Evolutionary conservation across 2,329 filamentous ascomycete genomes (phyloP).

Genomic region (Fusarium virguliforme): DNA sequence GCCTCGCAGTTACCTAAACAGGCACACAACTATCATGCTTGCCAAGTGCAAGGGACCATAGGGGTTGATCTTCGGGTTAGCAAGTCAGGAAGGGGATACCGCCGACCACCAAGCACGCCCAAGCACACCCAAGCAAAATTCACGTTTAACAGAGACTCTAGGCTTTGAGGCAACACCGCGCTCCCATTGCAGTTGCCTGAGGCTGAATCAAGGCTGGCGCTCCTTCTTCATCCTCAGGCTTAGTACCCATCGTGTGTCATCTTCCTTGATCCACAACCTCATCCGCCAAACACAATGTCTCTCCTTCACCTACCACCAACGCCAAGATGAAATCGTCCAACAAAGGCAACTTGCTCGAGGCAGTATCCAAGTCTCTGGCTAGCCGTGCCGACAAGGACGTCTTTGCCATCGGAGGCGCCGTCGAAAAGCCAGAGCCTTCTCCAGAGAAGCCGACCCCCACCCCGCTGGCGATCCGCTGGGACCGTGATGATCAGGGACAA

Average conservation of each 20-base stretch:
- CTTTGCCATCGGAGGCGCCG: constrained; percentile 27
- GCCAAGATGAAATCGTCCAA: background rate
- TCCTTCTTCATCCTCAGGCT: too few species aligned
- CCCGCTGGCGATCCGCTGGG: background rate
- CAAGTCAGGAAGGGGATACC: too few species aligned
- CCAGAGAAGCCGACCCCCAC: background rate
- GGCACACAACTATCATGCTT: too few species aligned
- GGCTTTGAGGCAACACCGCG: constrained; percentile 10
- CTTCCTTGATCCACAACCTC: too few species aligned
- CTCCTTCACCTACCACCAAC: background rate
- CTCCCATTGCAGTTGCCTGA: constrained; percentile 6
- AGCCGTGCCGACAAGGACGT: constrained; percentile 17
- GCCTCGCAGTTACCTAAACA: too few species aligned
- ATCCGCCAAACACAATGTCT: background rate
- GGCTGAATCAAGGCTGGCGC: background rate
- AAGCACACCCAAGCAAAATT: background rate
- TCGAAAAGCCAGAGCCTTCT: background rate
- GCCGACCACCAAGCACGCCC: background rate
- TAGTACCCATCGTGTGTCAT: too few species aligned
- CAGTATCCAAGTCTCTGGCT: background rate
- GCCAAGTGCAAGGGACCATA: too few species aligned
- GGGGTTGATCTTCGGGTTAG: too few species aligned
- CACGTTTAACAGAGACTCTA: background rate
- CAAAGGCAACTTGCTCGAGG: background rate
- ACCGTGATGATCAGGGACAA: background rate